Evolutionary conservation across 257 asterid genomes (phyloP), one percentile per base, ranked within the genome.

Genomic region (Solanum gracilifrons): DNA sequence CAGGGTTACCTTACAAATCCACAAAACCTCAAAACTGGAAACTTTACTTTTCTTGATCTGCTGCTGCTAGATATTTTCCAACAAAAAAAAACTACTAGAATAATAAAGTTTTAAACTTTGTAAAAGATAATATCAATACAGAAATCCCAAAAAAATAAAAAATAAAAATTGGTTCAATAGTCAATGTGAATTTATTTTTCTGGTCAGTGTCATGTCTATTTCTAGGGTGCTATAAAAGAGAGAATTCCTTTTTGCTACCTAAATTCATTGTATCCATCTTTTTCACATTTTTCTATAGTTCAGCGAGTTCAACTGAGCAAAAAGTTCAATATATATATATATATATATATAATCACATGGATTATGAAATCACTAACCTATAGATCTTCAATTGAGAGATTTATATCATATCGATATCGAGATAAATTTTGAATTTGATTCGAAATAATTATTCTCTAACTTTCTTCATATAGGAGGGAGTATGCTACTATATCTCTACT

Each of bases 1-100:
- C 58, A 88, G 84, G 82, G 25, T 90, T 91, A 89, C 90, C 91
- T 86, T 83, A 83, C 71, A 75, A 86, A 71, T 73, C 72, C 80
- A 85, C 13, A 77, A 39, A 77, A n/a, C n/a, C 66, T 27, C 27
- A 43, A 73, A 79, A 43, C 66, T n/a, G 60, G 51, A 39, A 37
- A 23, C 60, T 37, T 39, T n/a, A 36, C 31, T 39, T 37, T 7
- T 39, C 83, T 43, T 39, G 60, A 76, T 39, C 35, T 75, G 20
- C 58, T 74, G 25, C 48, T 36, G 32, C 20, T 72, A 37, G 3
- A 7, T 72, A 16, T 31, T 31, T 29, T 32, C n/a, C 37, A 16
- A 37, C 6, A 37, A 72, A 4, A 31, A 29, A 35, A n/a, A 23
- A 4, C 33, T 18, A 75, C 25, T 13, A 21, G 18, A 74, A 37